Evolutionary conservation across 192 early-diverging fungal genomes (phyloP), one percentile per base, ranked within the genome.

Genomic region (Physocladia obscura): DNA sequence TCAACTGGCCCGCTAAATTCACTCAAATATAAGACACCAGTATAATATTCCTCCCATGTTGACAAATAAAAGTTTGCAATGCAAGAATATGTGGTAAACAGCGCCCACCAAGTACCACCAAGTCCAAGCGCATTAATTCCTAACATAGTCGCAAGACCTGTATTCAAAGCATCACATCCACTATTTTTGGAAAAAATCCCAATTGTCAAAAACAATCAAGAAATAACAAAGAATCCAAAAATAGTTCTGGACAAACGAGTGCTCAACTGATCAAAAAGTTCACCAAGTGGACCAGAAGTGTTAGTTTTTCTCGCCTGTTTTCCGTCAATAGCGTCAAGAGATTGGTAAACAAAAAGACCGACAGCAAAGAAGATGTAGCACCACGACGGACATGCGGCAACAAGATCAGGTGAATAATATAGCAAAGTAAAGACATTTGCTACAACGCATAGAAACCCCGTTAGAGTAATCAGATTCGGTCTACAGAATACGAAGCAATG

Each of bases 41-140:
- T 96, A 69, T 94, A 91, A 71, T 96, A 95, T 69, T 94, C 93
- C 82, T 96, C 94, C 92, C 92, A 94, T 17, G 94, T 95, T 62
- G 89, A 89, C 67, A 94, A 79, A 78, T 94, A 96, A 75, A 96
- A 96, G 82, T 93, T 94, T 34, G 81, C 76, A 44, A 94, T 77
- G 63, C 74, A 63, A 39, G 57, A 54, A 21, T 71, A 35, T 26
- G 77, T 17, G 6, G 36, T 57, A 30, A 74, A 37, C 3, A 82
- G 37, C 30, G 68, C 40, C 84, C 82, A 87, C 88, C 89, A 92
- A n/a, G 86, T 81, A 59, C 84, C 84, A 48, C 90, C 90, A 36
- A 92, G 72, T 60, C 84, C 82, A 52, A 89, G 77, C 24, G 89
- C 81, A 0, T 91, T 82, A 11, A 85, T 81, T 62, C 75, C 79